phyloP scores from a whole-genome alignment of 1,284 basidiomycete species.

The Moesziomyces parantarcticus region DNA sequence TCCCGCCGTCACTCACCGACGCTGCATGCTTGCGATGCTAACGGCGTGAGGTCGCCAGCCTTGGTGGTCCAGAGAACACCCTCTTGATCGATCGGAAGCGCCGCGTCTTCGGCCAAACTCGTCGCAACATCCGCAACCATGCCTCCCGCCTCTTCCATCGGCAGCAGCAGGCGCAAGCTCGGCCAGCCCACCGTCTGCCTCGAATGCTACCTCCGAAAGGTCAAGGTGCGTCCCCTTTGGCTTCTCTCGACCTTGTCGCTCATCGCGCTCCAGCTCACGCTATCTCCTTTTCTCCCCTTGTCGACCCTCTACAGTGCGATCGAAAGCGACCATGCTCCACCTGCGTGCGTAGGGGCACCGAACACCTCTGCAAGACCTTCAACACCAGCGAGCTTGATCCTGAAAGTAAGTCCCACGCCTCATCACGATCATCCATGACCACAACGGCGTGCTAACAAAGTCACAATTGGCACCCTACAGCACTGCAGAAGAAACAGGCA shows the following conservation, averaged over 20 bases:
- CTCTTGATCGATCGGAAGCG: neutral
- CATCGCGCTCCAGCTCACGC: neutral
- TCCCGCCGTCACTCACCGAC: no score
- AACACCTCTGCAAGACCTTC: constrained; percentile 53
- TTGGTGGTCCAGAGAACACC: neutral
- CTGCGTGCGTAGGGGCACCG: constrained; percentile 34
- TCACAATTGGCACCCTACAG: constrained; percentile 1
- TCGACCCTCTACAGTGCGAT: no score
- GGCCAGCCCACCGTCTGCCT: constrained; percentile 50
- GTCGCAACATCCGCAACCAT: constrained; percentile 20
- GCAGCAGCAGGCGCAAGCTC: constrained; percentile 49
- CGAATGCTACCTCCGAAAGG: constrained; percentile 51
- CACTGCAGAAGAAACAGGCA: constrained; percentile 46
- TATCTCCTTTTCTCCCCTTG: constrained; percentile 1
- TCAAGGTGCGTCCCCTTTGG: constrained; percentile 34
- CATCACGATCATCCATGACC: neutral
- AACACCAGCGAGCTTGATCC: constrained; percentile 47
- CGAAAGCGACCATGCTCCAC: constrained; percentile 44
- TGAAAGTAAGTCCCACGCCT: constrained; percentile 25
- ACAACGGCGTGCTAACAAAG: neutral
- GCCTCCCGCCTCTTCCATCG: constrained; percentile 30
- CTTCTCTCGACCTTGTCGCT: neutral
- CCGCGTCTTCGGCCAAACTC: neutral
- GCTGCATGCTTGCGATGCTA: neutral
- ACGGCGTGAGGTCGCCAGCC: neutral